A percentile compares a stretch with the other conserved stretches of the same genome.
Conservation (phyloP, 352 stramenopile genomes). For the Globisporangium megalacanthum region DNA sequence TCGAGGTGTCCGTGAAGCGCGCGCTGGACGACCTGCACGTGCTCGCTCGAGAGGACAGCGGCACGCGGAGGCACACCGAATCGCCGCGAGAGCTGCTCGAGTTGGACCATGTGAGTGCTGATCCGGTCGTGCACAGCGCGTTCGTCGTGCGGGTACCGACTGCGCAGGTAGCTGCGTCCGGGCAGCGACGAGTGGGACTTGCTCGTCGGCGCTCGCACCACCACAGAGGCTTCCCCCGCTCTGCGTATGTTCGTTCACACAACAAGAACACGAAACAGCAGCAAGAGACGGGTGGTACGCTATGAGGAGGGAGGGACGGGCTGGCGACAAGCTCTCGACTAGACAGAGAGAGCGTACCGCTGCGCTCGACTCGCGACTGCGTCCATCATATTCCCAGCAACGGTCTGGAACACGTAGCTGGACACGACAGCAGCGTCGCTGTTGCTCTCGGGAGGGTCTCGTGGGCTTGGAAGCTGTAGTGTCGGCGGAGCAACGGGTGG, state of each 20-base stretch:
- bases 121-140: slow-evolving; percentile 31
- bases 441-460: not conserved
- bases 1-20: slow-evolving; percentile 57
- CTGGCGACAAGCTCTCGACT: too few relatives aligned
- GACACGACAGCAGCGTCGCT: not conserved
- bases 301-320: too few relatives aligned
- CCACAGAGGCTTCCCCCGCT: not conserved
- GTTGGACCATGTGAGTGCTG: slow-evolving; percentile 24
- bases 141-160: slow-evolving; percentile 45
- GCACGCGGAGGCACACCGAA: slow-evolving; percentile 44
- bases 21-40: slow-evolving; percentile 44
- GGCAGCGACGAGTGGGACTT: slow-evolving; percentile 33
- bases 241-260: not conserved
- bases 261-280: not conserved
- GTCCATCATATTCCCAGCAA: slow-evolving; percentile 14
- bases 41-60: slow-evolving; percentile 32
- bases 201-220: not conserved
- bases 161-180: slow-evolving; percentile 39
- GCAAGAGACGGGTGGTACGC: not conserved
- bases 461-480: not conserved
- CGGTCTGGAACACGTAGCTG: slow-evolving; percentile 12
- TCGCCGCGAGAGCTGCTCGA: slow-evolving; percentile 35
- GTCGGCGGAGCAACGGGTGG: too few relatives aligned
- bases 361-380: slow-evolving; percentile 22
- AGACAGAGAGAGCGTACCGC: slow-evolving; percentile 17